These are phyloP conservation scores for Echinosophora koreensis DNA, from an alignment of 306 rosid genomes.

Conservation along the genomic window DNA sequence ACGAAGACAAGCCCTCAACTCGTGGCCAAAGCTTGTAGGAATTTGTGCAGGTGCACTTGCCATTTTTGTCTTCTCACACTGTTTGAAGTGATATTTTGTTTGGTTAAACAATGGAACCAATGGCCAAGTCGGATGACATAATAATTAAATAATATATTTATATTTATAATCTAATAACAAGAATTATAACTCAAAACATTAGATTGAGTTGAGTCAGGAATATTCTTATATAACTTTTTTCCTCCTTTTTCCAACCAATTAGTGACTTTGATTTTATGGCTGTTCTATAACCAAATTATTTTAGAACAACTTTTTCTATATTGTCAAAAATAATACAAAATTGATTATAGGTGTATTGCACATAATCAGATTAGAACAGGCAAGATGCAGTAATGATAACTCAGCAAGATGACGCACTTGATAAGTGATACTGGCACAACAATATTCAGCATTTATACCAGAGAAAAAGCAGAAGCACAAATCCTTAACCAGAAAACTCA, in stretches of 20 bases:
- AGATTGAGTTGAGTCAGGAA: not conserved
- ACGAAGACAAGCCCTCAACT: slow-evolving; percentile 94
- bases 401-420: slow-evolving; percentile 7
- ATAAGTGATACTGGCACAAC: not conserved
- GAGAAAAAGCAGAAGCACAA: not conserved
- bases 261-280: slow-evolving; percentile 1
- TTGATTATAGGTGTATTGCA: not conserved
- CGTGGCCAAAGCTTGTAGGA: slow-evolving; percentile 93
- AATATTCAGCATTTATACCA: not conserved
- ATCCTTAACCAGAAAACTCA: no score
- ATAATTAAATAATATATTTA: not conserved
- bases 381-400: not conserved
- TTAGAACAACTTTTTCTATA: not conserved
- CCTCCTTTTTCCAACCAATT: not conserved
- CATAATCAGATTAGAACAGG: not conserved
- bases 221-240: not conserved
- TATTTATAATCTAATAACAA: not conserved
- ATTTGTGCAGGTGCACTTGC: slow-evolving; percentile 80
- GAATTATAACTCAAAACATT: not conserved
- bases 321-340: not conserved
- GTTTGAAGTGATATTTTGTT: slow-evolving; percentile 3
- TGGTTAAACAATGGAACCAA: not conserved
- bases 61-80: slow-evolving; percentile 51
- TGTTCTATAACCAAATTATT: not conserved
- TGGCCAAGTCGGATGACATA: not conserved